Base-by-base conservation (phyloP, 768 basidiomycete genomes). In the Pleurotus citrinopileatus region DNA sequence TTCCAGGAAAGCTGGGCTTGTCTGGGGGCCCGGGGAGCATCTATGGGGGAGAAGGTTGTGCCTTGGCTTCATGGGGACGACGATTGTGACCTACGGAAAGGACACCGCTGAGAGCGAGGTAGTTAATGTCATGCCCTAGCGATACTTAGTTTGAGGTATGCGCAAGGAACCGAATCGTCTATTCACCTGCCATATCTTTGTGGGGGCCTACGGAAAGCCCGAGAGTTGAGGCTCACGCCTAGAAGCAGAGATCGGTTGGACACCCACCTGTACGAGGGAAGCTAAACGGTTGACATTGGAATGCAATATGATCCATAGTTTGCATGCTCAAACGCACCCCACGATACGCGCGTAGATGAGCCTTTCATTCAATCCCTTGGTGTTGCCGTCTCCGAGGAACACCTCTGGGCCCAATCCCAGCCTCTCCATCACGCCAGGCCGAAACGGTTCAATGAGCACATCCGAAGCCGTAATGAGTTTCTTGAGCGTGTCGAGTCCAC, bases 61-160 rank as follows among this genome's bases (percentile, higher is more conserved):
- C 56, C 26, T 20, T 19, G 28, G 8, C 5, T 7, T 10, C 5
- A 26, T 13, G 28, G 40, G 20, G 28, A 36, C 9, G 19, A 29
- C 2, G 10, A 52, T 2, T 20, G 42, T 19, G 5, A 61, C 71
- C 47, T 59, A 89, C 88, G 7, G 87, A 81, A 7, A 92, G 69
- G 2, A 87, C 75, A 0, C 91, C 91, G 55, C 87, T 90, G 28
- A 89, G 73, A 13, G 91, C 90, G 10, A 91, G 76, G 64, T 91
- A 93, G 65, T 92, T 93, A 53, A 93, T 79, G 63, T 94, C 91
- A 63, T 94, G 91, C 15, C 91, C 91, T 84, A 40, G 17, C 9
- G 37, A 17, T 32, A 15, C 22, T 62, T 38, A 54, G 52, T 12
- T 23, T 28, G 36, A 34, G 15, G 34, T 20, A 9, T 25, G 34